Evolutionary conservation across 1,284 basidiomycete species (phyloP), one percentile per base, ranked within the genome.

Genomic region (Trichosporon coremiiforme): DNA sequence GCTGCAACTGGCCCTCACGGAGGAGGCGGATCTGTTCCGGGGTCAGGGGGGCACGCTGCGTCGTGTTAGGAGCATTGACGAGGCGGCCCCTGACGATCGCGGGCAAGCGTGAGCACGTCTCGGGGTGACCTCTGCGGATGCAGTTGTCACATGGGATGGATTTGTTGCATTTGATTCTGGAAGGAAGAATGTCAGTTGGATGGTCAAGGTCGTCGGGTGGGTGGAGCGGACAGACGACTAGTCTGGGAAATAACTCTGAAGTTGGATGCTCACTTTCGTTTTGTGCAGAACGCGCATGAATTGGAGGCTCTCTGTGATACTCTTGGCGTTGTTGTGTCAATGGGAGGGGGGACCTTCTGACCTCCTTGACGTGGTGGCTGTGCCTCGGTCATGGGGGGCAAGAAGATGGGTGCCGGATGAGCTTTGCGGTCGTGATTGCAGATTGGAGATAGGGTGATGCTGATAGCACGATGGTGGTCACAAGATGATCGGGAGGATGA

Each of bases 81-180:
- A 74, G 69, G 7, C 71, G 67, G 3, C 73, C 73, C 8, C 73
- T 67, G 36, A 74, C 73, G 45, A 74, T 74, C 4, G 73, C 71
- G 1, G 73, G 73, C 9, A 71, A 67, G 25, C 73, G 71, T 5
- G 73, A 67, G 41, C 73, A 74, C 5, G 73, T 53, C 53, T 74
- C 73, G 9, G 73, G 73, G 53, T 74, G 73, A 0, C 73, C 73
- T 15, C 73, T 65, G 25, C 73, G 66, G 60, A 74, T 74, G 31
- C 73, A 74, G 69, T 71, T 71, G 62, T 71, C 70, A 22, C 73
- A 74, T 13, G 73, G 73, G n/a, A 72, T 70, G 17, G 66, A 33
- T 60, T 71, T 71, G 71, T 74, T 71, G 60, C 73, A 74, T 68
- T 71, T 71, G 66, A 74, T 74, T 50, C 73, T 74, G 47, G 9